A percentile compares a stretch with the other conserved stretches of the same genome.
phyloP scores from a whole-genome alignment of 1,139 yeast genomes.

The Taiozyma sp. region DNA sequence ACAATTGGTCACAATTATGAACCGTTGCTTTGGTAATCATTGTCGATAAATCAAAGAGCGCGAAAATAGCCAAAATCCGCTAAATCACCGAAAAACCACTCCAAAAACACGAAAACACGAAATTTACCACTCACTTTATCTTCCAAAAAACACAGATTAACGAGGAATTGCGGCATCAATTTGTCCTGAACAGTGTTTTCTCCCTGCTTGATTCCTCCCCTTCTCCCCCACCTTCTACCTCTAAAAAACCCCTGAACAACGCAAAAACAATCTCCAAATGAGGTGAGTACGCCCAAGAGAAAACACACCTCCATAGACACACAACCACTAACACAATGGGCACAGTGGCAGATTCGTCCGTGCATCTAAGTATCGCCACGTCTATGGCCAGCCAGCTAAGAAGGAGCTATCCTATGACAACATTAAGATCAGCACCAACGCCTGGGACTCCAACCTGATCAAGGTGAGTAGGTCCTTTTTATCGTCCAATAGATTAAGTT shows the following conservation, averaged over 20 bases:
- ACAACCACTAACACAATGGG: neutral
- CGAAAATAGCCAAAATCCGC: too few relatives aligned
- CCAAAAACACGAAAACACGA: too few relatives aligned
- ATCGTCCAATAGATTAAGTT: slow-evolving; percentile 1
- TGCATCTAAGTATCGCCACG: slow-evolving; percentile 95
- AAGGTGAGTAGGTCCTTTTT: slow-evolving; percentile 32
- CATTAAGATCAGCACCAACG: slow-evolving; percentile 78
- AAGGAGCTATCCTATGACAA: slow-evolving; percentile 88
- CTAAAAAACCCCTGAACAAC: neutral
- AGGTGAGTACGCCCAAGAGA: neutral
- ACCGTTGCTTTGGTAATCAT: too few relatives aligned
- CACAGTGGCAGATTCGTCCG: slow-evolving; percentile 86
- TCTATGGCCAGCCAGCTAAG: slow-evolving; percentile 87
- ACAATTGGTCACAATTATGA: too few relatives aligned
- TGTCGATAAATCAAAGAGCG: too few relatives aligned
- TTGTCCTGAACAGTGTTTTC: neutral
- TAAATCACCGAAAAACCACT: too few relatives aligned
- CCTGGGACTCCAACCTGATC: slow-evolving; percentile 91
- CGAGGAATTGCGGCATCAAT: too few relatives aligned
- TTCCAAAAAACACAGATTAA: too few relatives aligned
- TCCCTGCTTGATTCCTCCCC: too few relatives aligned
- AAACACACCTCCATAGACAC: neutral
- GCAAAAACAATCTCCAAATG: neutral
- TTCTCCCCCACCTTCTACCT: neutral
- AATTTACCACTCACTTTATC: too few relatives aligned